Evolutionary conservation across 2,329 filamentous ascomycete species (phyloP), one percentile per base, ranked within the genome.

Genomic region (Xylariales sp.): DNA sequence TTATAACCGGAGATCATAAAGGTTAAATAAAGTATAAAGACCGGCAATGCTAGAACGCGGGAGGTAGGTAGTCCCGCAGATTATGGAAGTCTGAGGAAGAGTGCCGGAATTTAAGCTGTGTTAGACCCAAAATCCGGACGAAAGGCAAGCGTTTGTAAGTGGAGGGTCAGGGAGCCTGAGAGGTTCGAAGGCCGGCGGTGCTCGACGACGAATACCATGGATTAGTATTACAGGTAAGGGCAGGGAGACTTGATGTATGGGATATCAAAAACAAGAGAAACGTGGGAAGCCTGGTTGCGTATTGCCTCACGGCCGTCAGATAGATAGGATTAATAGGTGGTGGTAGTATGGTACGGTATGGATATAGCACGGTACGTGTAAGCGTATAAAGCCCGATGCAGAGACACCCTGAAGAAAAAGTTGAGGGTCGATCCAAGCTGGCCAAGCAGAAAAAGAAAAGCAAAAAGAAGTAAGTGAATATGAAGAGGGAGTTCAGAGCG

Each of bases 181-280:
- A 60, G 36, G 36, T 12, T 23, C 32, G 41, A 49, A 34, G 58
- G 18, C 16, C 16, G 39, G 39, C 8, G 30, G 58, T 32, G 43
- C 10, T 54, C 12, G 54, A 41, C 45, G 46, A 62, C 45, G 46
- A 62, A 68, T 60, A 62, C 55, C 60, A 64, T 30, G 53, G 39
- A 66, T 70, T 52, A 65, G 61, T 68, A 64, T 64, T 68, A 64
- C 23, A 61, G 65, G 49, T 52, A 50, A 39, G 46, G 18, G 28
- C 34, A 54, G 46, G 18, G 18, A 18, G 18, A 50, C 43, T n/a
- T 50, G 46, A 60, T 45, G 4, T 28, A 50, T 52, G 30, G 28
- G 39, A 34, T 55, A 63, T 45, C 49, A 60, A 57, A 48, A 23
- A 48, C 54, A 49, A 64, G 14, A 28, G 50, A 61, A 56, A 34